phyloP scores from a whole-genome alignment of 306 rosid genomes.

The Quercus rubra region DNA sequence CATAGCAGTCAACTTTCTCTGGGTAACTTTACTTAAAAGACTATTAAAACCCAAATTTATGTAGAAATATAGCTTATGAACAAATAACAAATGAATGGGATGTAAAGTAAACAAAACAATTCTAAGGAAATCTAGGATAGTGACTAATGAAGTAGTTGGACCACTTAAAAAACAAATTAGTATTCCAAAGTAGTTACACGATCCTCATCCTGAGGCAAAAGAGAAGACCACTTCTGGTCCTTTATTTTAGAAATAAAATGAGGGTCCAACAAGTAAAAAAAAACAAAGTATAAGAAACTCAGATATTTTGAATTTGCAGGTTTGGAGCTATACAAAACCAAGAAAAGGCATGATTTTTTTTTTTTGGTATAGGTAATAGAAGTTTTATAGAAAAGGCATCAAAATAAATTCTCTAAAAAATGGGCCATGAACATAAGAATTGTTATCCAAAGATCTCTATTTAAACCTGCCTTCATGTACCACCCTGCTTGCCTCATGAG shows the following conservation, averaged over 20 bases:
- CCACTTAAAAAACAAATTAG: background rate
- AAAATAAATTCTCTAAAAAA: background rate
- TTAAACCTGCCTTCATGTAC: slow-evolving; percentile 92
- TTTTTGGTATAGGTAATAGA: too few relatives aligned
- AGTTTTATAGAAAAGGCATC: background rate
- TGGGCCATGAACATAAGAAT: background rate
- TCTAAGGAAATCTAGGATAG: background rate
- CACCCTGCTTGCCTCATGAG: too few relatives aligned
- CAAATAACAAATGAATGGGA: background rate
- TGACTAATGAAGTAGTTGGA: background rate
- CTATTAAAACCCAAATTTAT: background rate
- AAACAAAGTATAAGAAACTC: slow-evolving; percentile 6
- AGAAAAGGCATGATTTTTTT: background rate
- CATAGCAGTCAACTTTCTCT: background rate
- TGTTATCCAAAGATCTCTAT: slow-evolving; percentile 11
- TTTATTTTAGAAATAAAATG: background rate
- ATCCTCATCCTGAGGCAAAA: background rate
- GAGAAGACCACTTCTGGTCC: background rate
- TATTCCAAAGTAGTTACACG: background rate
- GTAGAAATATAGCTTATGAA: background rate
- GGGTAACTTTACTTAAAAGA: background rate
- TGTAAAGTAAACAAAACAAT: background rate
- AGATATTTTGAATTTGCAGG: background rate
- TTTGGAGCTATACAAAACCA: background rate
- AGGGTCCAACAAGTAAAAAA: background rate